Evolutionary conservation across 768 basidiomycete genomes (phyloP), one percentile per base, ranked within the genome.

Genomic region (Lentinula boryana): DNA sequence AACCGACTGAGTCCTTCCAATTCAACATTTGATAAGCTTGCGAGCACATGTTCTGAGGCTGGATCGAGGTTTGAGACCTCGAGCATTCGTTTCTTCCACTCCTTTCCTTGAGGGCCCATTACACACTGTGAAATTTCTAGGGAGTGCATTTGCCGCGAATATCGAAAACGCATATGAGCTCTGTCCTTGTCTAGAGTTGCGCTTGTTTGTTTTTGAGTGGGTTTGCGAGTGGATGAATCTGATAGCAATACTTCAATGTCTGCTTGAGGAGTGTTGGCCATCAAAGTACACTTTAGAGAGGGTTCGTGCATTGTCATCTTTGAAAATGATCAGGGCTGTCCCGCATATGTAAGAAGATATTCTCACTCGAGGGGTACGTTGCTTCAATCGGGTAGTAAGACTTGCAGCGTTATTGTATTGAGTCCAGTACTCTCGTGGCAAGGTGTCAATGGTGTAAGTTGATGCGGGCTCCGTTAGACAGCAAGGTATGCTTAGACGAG

Each of bases 291-390:
- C 65, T 78, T 81, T 0, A 74, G 72, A 0, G 69, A 68, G 1
- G 69, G 63, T 41, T 71, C 66, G 62, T 80, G 72, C 53, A 80
- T 63, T 2, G 80, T 73, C 31, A 84, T 68, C 83, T 85, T 18
- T 13, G 7, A 54, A 27, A 18, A 15, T 36, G 43, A 31, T 49
- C 10, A 59, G 53, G 52, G 21, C n/a, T 18, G 31, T 16, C 12
- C 35, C 27, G 27, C 5, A 48, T 48, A 23, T 23, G 12, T 21
- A 44, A 12, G 23, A 2, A 33, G 43, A 43, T 12, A 15, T 21
- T 16, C 44, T n/a, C 32, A 83, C 84, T 72, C 76, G 76, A 2
- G 84, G 82, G n/a, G 81, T 80, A 31, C 79, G 74, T 62, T 78
- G 75, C 63, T 80, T 84, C 32, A 85, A 73, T 60, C 80, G 76